Base-by-base conservation (phyloP, 192 early-diverging fungal genomes). In the Phlyctochytrium planicorne region DNA sequence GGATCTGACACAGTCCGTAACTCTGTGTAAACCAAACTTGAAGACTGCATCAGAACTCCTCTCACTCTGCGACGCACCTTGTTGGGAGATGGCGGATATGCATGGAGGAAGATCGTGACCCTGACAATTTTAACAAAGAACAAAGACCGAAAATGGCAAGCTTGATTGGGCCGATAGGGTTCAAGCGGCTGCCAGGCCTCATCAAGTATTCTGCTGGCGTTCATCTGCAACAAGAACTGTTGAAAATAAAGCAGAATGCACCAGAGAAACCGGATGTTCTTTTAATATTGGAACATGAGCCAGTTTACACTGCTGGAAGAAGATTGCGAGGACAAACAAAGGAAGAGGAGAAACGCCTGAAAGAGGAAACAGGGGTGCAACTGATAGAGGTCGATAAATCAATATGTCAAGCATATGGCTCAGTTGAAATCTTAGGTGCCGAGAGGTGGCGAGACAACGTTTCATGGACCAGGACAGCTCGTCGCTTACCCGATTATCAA, bases 391-490 rank as follows among this genome's bases (percentile, higher is more conserved):
- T 50, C 10, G 12, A 14, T 50, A 50, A 14, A 10, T 50, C n/a
- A 50, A 14, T 50, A 10, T 0, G 62, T 17, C 14, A 16, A 52
- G 62, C 62, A 16, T 63, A 17, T 34, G 14, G 14, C 57, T 12
- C 14, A 25, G 57, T 30, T 59, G 14, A 91, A 56, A 62, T 68
- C 10, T 57, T 6, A 57, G 55, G 25, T 57, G 10, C 6, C 84
- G 62, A 78, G 95, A 17, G 97, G 97, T 27, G 97, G 97, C 16
- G 90, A 99, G 75, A 88, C 91, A 2, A 99, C 97, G 0, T 99
- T 92, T 71, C 97, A 99, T 76, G 97, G 97, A 0, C 97, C 95
- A 3, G 95, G 95, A 0, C 97, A 99, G 80, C 82, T 99, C 34
- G 93, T 99, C 23, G 92, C 87, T 16, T 99, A 99, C 70, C 97